These are phyloP conservation scores for Annulohypoxylon maeteangense DNA, from an alignment of 495 filamentous ascomycete genomes.

Conservation along the genomic window DNA sequence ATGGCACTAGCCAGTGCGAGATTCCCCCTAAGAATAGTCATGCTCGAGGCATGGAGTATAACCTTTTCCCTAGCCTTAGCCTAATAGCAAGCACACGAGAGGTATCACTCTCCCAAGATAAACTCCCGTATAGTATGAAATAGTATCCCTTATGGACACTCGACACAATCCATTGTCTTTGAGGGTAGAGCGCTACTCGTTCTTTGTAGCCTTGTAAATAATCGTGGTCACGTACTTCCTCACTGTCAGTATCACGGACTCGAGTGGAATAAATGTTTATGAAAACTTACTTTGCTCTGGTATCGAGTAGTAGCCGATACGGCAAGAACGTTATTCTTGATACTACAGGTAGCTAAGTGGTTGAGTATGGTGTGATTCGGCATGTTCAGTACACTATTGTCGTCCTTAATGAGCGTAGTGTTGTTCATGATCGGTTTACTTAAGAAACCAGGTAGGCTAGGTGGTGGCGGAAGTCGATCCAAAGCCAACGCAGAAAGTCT, in stretches of 20 bases:
- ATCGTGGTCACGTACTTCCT: slow-evolving; percentile 94
- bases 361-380: slow-evolving; percentile 98
- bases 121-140: slow-evolving; percentile 10
- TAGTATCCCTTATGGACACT: slow-evolving; percentile 13
- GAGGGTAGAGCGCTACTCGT: slow-evolving; percentile 19
- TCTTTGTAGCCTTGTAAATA: slow-evolving; percentile 88
- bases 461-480: slow-evolving; percentile 81
- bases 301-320: slow-evolving; percentile 97
- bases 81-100: slow-evolving; percentile 4
- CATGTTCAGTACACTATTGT: slow-evolving; percentile 94
- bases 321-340: slow-evolving; percentile 95
- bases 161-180: slow-evolving; percentile 1
- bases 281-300: slow-evolving; percentile 82
- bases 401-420: slow-evolving; percentile 91
- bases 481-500: slow-evolving; percentile 74
- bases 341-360: slow-evolving; percentile 97
- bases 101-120: slow-evolving; percentile 2
- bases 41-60: slow-evolving; percentile 6
- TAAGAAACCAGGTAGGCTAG: slow-evolving; percentile 88
- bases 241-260: slow-evolving; percentile 28
- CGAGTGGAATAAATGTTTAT: slow-evolving; percentile 37
- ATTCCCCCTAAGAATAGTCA: neutral
- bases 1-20: slow-evolving; percentile 4
- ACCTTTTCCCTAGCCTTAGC: neutral
- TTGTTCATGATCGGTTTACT: slow-evolving; percentile 95